phyloP scores from a whole-genome alignment of 495 filamentous ascomycete genomes.

The Chaetomium cochliodes region DNA sequence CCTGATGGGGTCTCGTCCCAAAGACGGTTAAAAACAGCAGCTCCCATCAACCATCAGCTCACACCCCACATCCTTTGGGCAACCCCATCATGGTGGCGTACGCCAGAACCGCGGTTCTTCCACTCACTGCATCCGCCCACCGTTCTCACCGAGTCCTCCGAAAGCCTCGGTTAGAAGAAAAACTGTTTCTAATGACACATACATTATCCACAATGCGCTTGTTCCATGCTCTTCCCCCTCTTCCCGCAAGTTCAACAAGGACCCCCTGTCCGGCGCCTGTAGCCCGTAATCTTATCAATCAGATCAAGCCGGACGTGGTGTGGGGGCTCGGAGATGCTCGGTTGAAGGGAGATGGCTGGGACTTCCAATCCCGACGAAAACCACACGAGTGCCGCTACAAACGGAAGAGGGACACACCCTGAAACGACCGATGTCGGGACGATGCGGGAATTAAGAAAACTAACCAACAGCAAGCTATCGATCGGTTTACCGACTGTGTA shows the following conservation, averaged over 20 bases:
- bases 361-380: neutral
- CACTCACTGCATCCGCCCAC: too few species aligned
- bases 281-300: slow-evolving; percentile 21
- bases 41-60: neutral
- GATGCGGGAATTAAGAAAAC: slow-evolving; percentile 1
- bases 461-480: too few species aligned
- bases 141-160: too few species aligned
- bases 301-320: slow-evolving; percentile 3
- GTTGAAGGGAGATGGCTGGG: neutral
- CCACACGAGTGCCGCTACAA: neutral
- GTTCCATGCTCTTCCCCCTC: neutral
- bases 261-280: neutral
- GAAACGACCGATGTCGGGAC: slow-evolving; percentile 7
- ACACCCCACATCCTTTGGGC: neutral
- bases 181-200: slow-evolving; percentile 5
- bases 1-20: neutral
- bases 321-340: slow-evolving; percentile 1
- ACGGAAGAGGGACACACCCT: neutral
- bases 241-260: too few species aligned
- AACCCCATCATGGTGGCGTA: neutral
- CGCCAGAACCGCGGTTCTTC: too few species aligned
- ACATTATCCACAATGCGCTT: too few species aligned
- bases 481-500: neutral
- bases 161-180: too few species aligned
- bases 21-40: neutral